Conservation (phyloP, 768 basidiomycete species). For the Clitopilus hobsonii region DNA sequence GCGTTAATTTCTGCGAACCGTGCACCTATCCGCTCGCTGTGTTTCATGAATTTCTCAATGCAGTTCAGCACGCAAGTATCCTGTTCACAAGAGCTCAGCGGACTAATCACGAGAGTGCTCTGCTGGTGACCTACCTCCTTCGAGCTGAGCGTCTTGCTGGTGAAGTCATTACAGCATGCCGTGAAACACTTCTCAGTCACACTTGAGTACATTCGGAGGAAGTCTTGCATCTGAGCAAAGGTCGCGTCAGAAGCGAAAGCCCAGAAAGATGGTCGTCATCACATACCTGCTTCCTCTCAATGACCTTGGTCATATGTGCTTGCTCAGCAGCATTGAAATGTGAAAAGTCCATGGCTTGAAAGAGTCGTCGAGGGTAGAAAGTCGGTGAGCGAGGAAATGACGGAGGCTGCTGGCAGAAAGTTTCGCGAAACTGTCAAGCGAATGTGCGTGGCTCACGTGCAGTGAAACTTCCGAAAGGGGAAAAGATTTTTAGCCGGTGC, state of each 20-base stretch:
- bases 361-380: conserved; percentile 8
- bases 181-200: conserved; percentile 96
- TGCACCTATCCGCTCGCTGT: conserved; percentile 89
- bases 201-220: conserved; percentile 89
- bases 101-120: background rate
- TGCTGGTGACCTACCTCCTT: conserved; percentile 68
- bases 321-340: conserved; percentile 86
- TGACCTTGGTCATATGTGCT: conserved; percentile 91
- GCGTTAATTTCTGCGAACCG: conserved; percentile 91
- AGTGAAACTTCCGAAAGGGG: background rate
- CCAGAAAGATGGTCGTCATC: background rate
- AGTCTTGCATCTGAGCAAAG: conserved; percentile 88
- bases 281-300: conserved; percentile 93
- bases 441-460: conserved; percentile 2
- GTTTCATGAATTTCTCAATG: conserved; percentile 96
- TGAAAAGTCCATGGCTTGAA: conserved; percentile 79
- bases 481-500: background rate
- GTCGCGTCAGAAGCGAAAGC: background rate
- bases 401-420: conserved; percentile 2
- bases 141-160: conserved; percentile 85
- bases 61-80: conserved; percentile 90
- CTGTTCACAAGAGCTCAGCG: conserved; percentile 32
- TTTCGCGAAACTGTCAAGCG: conserved; percentile 1
- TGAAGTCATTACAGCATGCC: conserved; percentile 94
- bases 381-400: conserved; percentile 1